Conservation (phyloP, 2,329 filamentous ascomycete genomes). For the Fusarium sp. region DNA sequence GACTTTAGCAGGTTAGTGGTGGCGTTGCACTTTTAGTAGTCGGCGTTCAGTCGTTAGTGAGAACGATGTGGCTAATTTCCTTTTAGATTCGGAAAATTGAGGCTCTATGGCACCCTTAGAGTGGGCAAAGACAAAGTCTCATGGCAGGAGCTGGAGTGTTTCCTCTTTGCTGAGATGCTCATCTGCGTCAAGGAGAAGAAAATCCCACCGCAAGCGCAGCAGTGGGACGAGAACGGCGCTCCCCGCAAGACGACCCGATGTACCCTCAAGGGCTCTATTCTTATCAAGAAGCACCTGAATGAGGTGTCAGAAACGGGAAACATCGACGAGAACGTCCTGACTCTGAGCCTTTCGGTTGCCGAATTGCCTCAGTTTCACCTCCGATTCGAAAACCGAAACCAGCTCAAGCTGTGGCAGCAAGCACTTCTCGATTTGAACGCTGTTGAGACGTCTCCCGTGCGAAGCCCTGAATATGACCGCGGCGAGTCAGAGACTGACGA, state of each 20-base stretch:
- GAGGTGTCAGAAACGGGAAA: constrained; percentile 79
- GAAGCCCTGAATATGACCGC: constrained; percentile 81
- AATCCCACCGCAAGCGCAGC: constrained; percentile 61
- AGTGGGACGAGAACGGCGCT: constrained; percentile 72
- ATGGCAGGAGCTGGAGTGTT: constrained; percentile 98
- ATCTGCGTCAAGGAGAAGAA: constrained; percentile 99
- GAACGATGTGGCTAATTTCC: constrained; percentile 18
- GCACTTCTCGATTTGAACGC: constrained; percentile 85
- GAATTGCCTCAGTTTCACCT: constrained; percentile 96
- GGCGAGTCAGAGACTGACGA: constrained; percentile 87
- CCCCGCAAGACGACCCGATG: constrained; percentile 77
- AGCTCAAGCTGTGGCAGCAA: constrained; percentile 91
- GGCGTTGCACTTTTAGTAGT: background rate
- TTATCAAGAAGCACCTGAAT: constrained; percentile 98
- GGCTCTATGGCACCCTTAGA: constrained; percentile 87
- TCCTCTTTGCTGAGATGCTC: constrained; percentile 97
- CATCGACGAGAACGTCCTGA: constrained; percentile 84
- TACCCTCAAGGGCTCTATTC: constrained; percentile 94
- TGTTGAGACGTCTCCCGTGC: constrained; percentile 70
- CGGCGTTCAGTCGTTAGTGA: background rate
- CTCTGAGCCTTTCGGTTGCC: constrained; percentile 87
- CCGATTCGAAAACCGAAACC: constrained; percentile 82
- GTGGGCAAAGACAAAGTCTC: constrained; percentile 96
- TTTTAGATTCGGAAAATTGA: constrained; percentile 87
- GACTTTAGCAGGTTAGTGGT: constrained; percentile 79